Conservation (phyloP, 345 rosid genomes). For the Nasturtium officinale region DNA sequence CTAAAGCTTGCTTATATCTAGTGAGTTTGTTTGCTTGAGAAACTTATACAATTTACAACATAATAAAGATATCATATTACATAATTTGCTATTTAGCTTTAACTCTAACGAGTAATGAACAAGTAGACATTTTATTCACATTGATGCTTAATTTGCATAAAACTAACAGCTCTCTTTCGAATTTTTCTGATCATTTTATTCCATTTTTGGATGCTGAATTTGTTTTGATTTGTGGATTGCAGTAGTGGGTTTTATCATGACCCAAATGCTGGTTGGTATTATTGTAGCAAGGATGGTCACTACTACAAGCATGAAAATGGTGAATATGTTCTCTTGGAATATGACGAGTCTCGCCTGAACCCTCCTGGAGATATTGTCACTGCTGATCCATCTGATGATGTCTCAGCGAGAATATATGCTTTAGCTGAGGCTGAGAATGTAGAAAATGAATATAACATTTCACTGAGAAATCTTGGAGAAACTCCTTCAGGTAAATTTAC, state of each 20-base stretch:
- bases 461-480: constrained; percentile 1
- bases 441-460: constrained; percentile 39
- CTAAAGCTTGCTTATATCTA: background rate
- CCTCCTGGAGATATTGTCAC: constrained; percentile 31
- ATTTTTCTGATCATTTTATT: background rate
- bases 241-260: constrained; percentile 92
- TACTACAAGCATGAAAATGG: constrained; percentile 87
- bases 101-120: too few relatives aligned
- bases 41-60: background rate
- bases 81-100: background rate
- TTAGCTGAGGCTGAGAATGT: constrained; percentile 20
- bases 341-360: constrained; percentile 33
- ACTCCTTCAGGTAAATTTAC: constrained; percentile 24
- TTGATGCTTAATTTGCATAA: too few relatives aligned
- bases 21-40: background rate
- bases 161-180: background rate
- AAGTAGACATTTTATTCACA: too few relatives aligned
- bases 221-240: constrained; percentile 33
- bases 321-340: constrained; percentile 59
- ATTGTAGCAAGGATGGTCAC: constrained; percentile 70
- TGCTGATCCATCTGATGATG: constrained; percentile 40
- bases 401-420: constrained; percentile 28
- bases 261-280: constrained; percentile 87
- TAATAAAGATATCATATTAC: background rate
- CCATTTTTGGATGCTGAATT: constrained; percentile 28